Conservation (phyloP, 2,329 filamentous ascomycete genomes). For the Byssochlamys sp. region DNA sequence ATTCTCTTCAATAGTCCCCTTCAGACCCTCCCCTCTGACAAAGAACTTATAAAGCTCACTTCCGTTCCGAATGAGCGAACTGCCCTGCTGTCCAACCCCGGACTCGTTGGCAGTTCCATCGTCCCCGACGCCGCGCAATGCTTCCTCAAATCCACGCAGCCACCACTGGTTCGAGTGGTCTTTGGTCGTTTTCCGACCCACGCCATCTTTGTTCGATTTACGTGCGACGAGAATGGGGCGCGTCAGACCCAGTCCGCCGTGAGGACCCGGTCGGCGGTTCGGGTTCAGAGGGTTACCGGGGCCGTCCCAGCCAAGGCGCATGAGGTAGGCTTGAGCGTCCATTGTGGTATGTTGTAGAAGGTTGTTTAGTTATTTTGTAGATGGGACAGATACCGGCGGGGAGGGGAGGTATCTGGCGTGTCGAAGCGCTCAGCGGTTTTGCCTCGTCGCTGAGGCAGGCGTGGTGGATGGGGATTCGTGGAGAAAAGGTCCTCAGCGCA, state of each 20-base stretch:
- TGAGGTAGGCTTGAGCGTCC: constrained; percentile 75
- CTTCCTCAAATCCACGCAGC: constrained; percentile 87
- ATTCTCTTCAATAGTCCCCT: constrained; percentile 50
- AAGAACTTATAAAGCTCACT: constrained; percentile 69
- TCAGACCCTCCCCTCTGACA: constrained; percentile 67
- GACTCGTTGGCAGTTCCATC: constrained; percentile 50
- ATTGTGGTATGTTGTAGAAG: constrained; percentile 39
- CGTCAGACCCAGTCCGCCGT: constrained; percentile 65
- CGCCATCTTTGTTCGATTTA: constrained; percentile 70
- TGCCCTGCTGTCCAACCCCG: constrained; percentile 45
- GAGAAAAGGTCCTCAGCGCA: neutral
- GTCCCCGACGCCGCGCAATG: constrained; percentile 62
- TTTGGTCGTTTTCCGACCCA: constrained; percentile 64
- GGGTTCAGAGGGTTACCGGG: constrained; percentile 79
- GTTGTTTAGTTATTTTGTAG: neutral
- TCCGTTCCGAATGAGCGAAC: constrained; percentile 33
- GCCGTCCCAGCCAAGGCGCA: constrained; percentile 81
- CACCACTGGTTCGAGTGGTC: constrained; percentile 80
- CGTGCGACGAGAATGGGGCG: constrained; percentile 74
- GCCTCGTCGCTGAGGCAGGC: neutral
- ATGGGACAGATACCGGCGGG: neutral
- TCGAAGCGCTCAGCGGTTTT: neutral
- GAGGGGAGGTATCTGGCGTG: neutral
- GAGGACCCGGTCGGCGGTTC: constrained; percentile 36
- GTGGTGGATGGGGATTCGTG: neutral